These are phyloP conservation scores for Heterobasidion irregulare DNA, from an alignment of 1,284 basidiomycete species.

Conservation along the genomic window DNA sequence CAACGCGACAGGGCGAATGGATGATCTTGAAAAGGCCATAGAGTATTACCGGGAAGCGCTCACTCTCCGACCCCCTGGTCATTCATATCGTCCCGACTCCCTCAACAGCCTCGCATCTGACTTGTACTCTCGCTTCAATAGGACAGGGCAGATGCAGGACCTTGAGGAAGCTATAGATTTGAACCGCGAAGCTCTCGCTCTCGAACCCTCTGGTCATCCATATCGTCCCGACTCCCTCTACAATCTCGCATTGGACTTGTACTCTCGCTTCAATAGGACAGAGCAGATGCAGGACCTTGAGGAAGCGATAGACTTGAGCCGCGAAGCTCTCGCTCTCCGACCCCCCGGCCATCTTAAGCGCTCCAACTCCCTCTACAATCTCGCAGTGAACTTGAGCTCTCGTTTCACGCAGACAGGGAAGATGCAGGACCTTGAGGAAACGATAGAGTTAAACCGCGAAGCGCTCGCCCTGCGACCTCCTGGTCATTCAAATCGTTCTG, in stretches of 20 bases:
- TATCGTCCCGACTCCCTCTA: background rate
- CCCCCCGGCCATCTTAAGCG: no score
- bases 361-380: no score
- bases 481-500: no score
- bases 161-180: background rate
- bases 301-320: background rate
- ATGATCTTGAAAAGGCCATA: slow-evolving; percentile 10
- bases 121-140: background rate
- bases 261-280: background rate
- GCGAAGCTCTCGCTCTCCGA: no score
- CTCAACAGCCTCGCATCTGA: background rate
- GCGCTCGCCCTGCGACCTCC: no score
- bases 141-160: background rate
- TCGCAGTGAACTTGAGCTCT: no score
- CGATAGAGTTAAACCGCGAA: no score
- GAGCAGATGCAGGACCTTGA: background rate
- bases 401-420: no score
- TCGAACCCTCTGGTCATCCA: background rate
- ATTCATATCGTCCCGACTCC: slow-evolving; percentile 5
- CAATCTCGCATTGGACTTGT: background rate
- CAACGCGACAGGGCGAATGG: slow-evolving; percentile 11
- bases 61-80: slow-evolving; percentile 11
- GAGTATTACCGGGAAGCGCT: no score
- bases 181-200: background rate
- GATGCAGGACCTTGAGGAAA: no score